Conservation (phyloP, 2,329 filamentous ascomycete species). For the Cladosporium sp. region DNA sequence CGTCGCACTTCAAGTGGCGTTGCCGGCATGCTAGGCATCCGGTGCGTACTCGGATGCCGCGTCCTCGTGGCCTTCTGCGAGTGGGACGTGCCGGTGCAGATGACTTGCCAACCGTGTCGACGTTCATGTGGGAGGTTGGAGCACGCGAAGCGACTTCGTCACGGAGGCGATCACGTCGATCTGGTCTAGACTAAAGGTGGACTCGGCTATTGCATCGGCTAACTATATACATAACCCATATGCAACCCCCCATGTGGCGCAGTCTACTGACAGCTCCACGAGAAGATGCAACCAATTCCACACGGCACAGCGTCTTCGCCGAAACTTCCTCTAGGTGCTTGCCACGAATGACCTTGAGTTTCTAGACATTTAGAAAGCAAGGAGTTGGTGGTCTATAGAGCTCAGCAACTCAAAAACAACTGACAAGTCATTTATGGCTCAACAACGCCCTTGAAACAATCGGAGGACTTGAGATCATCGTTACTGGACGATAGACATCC, state of each 20-base stretch:
- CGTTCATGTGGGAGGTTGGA: background rate
- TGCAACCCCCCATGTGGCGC: background rate
- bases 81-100: background rate
- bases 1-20: conserved; percentile 53
- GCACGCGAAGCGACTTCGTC: conserved; percentile 14
- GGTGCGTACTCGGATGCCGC: conserved; percentile 48
- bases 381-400: background rate
- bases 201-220: conserved; percentile 20
- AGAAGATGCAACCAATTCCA: background rate
- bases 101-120: conserved; percentile 5
- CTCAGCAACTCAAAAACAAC: background rate
- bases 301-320: background rate
- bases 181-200: background rate
- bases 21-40: conserved; percentile 45
- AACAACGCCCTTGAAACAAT: background rate
- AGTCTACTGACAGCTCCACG: background rate
- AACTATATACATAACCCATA: background rate
- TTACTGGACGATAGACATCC: background rate
- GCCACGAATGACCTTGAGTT: too few relatives aligned
- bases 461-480: too few relatives aligned
- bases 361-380: too few relatives aligned
- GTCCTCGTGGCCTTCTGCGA: conserved; percentile 44
- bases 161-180: conserved; percentile 6
- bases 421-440: background rate
- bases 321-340: background rate